Percentiles rank a stretch among this genome's conserved stretches.
Evolutionary conservation across 1,139 yeast genomes (phyloP).

Genomic region (Pneumocystis sp.): DNA sequence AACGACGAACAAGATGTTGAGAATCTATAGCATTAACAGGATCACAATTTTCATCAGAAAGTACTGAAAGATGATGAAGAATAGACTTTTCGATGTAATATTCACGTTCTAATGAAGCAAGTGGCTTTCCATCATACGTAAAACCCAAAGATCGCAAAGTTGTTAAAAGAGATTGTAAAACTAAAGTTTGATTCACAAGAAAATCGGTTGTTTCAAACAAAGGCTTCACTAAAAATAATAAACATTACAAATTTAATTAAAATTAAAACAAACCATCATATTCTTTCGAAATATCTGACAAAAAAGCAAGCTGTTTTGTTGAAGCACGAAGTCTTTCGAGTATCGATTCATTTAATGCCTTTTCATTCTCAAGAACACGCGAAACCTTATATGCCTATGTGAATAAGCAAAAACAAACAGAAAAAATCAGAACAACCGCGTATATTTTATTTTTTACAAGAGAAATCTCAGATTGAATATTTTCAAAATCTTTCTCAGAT

Average conservation of each 20-base stretch:
- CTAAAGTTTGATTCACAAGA: constrained; percentile 8
- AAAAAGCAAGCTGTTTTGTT: constrained; percentile 5
- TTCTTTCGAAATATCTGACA: constrained; percentile 5
- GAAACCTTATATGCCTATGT: not conserved
- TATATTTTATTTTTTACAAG: constrained; percentile 3
- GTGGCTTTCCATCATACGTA: not conserved
- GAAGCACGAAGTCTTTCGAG: constrained; percentile 2
- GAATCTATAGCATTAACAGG: not conserved
- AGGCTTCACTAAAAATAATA: constrained; percentile 3
- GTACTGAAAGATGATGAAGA: not conserved
- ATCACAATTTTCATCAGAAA: not conserved
- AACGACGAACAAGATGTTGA: not conserved
- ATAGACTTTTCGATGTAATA: not conserved
- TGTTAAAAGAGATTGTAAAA: constrained; percentile 5
- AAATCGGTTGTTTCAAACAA: constrained; percentile 10
- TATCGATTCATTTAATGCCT: not conserved
- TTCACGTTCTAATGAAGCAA: not conserved
- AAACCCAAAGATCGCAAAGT: not conserved
- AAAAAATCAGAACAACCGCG: constrained; percentile 1
- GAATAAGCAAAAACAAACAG: not conserved
- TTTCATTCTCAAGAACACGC: not conserved
- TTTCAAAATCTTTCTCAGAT: constrained; percentile 7
- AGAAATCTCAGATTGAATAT: constrained; percentile 2
- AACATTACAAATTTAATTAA: not conserved
- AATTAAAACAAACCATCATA: not conserved